phyloP scores from a whole-genome alignment of 1,284 basidiomycete species.

The Fomitopsis betulina region DNA sequence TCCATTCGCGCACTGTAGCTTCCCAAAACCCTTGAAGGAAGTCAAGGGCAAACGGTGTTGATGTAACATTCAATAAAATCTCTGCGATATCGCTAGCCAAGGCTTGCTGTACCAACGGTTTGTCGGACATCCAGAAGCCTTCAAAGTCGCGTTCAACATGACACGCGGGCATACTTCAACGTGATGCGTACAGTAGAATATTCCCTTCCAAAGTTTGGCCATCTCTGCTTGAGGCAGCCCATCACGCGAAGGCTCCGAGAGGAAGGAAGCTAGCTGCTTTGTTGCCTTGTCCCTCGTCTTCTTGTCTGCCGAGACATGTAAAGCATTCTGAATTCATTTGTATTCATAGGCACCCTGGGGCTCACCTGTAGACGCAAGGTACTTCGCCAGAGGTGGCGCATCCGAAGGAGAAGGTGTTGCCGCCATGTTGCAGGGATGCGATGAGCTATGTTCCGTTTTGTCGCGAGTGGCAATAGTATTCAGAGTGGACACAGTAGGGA shows the following conservation, averaged over 20 bases:
- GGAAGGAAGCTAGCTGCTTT: constrained; percentile 70
- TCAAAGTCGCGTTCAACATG: not conserved
- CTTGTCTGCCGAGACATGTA: constrained; percentile 58
- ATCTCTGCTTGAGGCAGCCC: constrained; percentile 71
- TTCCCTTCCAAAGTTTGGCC: constrained; percentile 94
- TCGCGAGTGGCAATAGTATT: not conserved
- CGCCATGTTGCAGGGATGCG: constrained; percentile 11
- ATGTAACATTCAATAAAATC: constrained; percentile 68
- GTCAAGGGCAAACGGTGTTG: constrained; percentile 54
- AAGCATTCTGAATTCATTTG: constrained; percentile 3
- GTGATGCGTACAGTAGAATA: constrained; percentile 85
- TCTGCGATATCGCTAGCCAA: constrained; percentile 85
- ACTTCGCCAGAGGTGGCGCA: constrained; percentile 75
- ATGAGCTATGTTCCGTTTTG: not conserved
- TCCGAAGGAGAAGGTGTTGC: constrained; percentile 16
- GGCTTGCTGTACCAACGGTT: constrained; percentile 92
- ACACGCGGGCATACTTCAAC: not conserved
- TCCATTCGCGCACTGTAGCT: constrained; percentile 87
- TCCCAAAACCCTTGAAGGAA: constrained; percentile 93
- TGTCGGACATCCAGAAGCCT: constrained; percentile 99
- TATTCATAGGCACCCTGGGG: constrained; percentile 15
- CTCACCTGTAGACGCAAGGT: constrained; percentile 84
- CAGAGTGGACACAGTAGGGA: not conserved
- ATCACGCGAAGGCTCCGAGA: constrained; percentile 59
- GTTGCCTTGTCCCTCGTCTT: constrained; percentile 87